Percentiles rank a stretch among this genome's conserved stretches.
Evolutionary conservation across 305 asterid genomes (phyloP).

Genomic region (Fraxinus floribunda): DNA sequence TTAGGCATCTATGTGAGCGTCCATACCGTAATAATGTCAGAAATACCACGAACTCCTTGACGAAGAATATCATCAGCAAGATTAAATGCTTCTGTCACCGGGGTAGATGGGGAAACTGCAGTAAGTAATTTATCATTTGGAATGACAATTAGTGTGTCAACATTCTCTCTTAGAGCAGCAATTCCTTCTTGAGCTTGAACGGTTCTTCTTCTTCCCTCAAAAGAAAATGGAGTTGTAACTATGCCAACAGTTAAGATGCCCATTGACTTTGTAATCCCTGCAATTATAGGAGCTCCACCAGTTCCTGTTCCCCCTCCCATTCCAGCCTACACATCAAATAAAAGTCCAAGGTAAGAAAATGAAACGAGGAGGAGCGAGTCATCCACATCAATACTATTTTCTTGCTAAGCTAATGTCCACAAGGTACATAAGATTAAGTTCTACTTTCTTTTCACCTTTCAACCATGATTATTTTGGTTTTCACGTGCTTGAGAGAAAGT

Average conservation of each 20-base stretch:
- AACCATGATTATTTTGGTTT: background rate
- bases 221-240: slow-evolving; percentile 95
- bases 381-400: slow-evolving; percentile 1
- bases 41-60: slow-evolving; percentile 98
- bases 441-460: slow-evolving; percentile 7
- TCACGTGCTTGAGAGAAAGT: background rate
- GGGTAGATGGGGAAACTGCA: slow-evolving; percentile 93
- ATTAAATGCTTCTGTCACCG: slow-evolving; percentile 97
- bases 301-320: slow-evolving; percentile 99
- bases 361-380: background rate
- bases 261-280: slow-evolving; percentile 89
- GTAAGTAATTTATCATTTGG: slow-evolving; percentile 92
- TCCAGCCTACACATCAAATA: slow-evolving; percentile 65
- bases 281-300: slow-evolving; percentile 97
- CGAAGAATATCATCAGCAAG: slow-evolving; percentile 99
- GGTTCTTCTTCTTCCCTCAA: slow-evolving; percentile 95
- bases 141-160: slow-evolving; percentile 91
- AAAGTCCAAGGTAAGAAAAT: slow-evolving; percentile 19
- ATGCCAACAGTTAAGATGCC: slow-evolving; percentile 98
- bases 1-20: slow-evolving; percentile 11
- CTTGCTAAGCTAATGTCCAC: background rate
- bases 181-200: slow-evolving; percentile 99
- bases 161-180: slow-evolving; percentile 92
- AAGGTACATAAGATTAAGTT: slow-evolving; percentile 5
- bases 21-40: slow-evolving; percentile 91